These are phyloP conservation scores for Abrus precatorius DNA, from an alignment of 306 rosid species.

Conservation along the genomic window DNA sequence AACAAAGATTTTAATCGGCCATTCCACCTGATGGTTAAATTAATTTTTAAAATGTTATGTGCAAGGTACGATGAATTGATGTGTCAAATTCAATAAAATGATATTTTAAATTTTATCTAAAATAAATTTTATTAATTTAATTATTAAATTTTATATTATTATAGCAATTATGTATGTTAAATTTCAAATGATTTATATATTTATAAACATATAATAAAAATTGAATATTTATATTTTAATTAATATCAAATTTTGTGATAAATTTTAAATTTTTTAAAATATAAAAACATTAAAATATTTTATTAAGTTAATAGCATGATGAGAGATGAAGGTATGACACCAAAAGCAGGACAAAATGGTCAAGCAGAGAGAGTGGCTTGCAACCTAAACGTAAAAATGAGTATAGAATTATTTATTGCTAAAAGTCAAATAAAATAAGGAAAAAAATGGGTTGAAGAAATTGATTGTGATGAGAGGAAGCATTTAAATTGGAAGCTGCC, in stretches of 20 bases:
- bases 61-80: no score
- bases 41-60: background rate
- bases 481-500: background rate
- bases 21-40: background rate
- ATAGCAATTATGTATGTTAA: no score
- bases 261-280: no score
- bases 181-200: no score
- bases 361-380: slow-evolving; percentile 22
- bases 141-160: no score
- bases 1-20: background rate
- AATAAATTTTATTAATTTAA: no score
- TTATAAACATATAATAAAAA: no score
- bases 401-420: background rate
- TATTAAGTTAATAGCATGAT: background rate
- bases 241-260: no score
- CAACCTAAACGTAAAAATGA: background rate
- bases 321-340: background rate
- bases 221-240: no score
- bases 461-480: background rate
- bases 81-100: no score
- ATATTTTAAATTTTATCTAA: no score
- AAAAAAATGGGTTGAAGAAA: background rate
- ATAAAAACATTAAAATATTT: no score
- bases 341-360: background rate
- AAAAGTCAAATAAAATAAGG: slow-evolving; percentile 28